Evolutionary conservation across 371 early-diverging fungal species (phyloP).

Genomic region (Mortierella sp.): DNA sequence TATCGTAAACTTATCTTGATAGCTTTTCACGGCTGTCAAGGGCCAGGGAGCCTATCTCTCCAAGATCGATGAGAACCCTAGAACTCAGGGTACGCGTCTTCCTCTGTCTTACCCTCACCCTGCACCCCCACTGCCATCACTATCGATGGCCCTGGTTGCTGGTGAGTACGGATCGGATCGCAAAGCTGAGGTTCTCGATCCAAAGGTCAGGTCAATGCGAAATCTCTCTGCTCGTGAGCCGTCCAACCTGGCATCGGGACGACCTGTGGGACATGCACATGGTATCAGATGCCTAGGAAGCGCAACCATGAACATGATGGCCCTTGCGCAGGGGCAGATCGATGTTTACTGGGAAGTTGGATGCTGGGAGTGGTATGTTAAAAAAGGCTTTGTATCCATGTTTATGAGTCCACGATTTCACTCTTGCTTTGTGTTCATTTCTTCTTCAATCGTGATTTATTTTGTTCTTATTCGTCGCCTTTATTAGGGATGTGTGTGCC

Average conservation of each 20-base stretch:
- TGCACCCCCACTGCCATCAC: slow-evolving; percentile 67
- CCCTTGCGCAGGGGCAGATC: slow-evolving; percentile 83
- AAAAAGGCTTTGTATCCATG: no score
- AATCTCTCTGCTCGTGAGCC: slow-evolving; percentile 53
- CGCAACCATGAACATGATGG: slow-evolving; percentile 83
- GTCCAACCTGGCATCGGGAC: slow-evolving; percentile 25
- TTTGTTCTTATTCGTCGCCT: no score
- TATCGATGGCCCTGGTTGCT: slow-evolving; percentile 77
- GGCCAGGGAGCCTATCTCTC: slow-evolving; percentile 80
- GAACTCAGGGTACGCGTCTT: slow-evolving; percentile 57
- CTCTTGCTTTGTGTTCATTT: no score
- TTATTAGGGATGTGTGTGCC: slow-evolving; percentile 87
- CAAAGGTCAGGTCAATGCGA: slow-evolving; percentile 77
- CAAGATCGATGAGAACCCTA: slow-evolving; percentile 49
- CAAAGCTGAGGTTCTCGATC: slow-evolving; percentile 63
- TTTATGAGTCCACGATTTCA: background rate
- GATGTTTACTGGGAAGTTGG: slow-evolving; percentile 96
- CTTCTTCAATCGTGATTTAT: background rate
- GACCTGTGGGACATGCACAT: slow-evolving; percentile 66
- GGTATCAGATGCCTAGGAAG: slow-evolving; percentile 87
- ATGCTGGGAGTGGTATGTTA: slow-evolving; percentile 77
- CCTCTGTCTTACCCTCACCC: slow-evolving; percentile 66
- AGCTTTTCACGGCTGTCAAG: slow-evolving; percentile 71
- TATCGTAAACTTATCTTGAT: background rate
- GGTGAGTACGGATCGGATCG: slow-evolving; percentile 90